Conservation (phyloP, 306 rosid genomes). For the Ormosia emarginata region DNA sequence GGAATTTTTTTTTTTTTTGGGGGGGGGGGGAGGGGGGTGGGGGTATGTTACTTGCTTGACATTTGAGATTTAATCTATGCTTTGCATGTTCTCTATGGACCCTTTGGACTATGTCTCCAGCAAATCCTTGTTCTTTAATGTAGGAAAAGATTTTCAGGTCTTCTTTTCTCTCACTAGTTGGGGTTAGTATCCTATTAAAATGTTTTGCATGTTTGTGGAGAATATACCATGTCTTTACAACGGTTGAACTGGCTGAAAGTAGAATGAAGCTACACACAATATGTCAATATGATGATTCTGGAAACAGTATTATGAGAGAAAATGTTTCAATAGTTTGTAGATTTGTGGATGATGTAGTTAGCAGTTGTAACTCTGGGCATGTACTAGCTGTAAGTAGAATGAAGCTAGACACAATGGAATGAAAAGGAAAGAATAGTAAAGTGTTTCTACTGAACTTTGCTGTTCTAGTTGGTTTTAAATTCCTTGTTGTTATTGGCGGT, state of each 20-base stretch:
- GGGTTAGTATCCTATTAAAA: neutral
- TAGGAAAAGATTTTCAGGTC: neutral
- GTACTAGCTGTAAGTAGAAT: neutral
- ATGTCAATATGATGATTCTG: neutral
- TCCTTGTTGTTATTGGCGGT: neutral
- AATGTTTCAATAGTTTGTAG: neutral
- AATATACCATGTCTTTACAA: neutral
- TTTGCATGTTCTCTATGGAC: conserved; percentile 30
- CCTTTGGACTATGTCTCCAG: neutral
- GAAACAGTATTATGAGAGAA: neutral
- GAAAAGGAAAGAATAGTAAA: neutral
- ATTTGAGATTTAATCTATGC: conserved; percentile 19
- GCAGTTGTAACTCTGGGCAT: neutral
- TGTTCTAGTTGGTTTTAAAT: neutral
- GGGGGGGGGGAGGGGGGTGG: too few relatives aligned
- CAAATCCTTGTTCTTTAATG: neutral
- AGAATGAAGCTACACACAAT: neutral
- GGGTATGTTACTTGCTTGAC: neutral
- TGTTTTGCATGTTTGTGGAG: conserved; percentile 11
- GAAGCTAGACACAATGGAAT: neutral
- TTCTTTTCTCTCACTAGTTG: neutral
- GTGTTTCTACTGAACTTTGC: neutral
- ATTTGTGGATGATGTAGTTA: neutral
- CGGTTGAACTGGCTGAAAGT: neutral
- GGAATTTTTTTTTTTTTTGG: neutral